Conservation (phyloP, 2,329 filamentous ascomycete species). For the Clarireedia sp. region DNA sequence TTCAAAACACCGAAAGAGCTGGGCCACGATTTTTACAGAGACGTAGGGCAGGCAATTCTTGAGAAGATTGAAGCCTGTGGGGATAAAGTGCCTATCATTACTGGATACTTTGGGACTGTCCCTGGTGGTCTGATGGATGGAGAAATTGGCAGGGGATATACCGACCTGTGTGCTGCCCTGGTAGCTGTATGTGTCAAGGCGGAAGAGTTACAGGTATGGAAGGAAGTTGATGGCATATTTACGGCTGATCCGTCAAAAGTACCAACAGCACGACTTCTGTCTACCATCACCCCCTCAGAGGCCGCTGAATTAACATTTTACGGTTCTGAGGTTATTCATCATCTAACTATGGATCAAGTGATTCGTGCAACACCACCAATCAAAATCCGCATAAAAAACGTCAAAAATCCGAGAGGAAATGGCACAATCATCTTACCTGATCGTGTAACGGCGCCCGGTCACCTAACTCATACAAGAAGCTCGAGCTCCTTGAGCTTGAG, state of each 20-base stretch:
- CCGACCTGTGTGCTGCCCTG: conserved; percentile 88
- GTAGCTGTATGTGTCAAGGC: conserved; percentile 84
- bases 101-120: conserved; percentile 91
- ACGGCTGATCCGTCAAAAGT: conserved; percentile 77
- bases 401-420: conserved; percentile 73
- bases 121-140: conserved; percentile 82
- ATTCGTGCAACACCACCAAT: conserved; percentile 74
- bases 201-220: conserved; percentile 92
- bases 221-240: conserved; percentile 96
- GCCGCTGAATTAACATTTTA: conserved; percentile 94
- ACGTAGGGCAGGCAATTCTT: conserved; percentile 51
- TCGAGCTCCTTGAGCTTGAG: conserved; percentile 37
- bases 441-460: conserved; percentile 42
- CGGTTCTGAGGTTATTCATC: conserved; percentile 94
- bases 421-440: conserved; percentile 83
- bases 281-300: conserved; percentile 85
- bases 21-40: conserved; percentile 61
- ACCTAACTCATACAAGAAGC: conserved; percentile 42
- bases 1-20: conserved; percentile 52
- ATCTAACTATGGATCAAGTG: conserved; percentile 96
- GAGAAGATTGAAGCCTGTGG: conserved; percentile 58
- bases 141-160: conserved; percentile 91
- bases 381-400: conserved; percentile 84
- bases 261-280: conserved; percentile 82
- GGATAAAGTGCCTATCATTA: conserved; percentile 67